Evolutionary conservation across 179 eudicot species (phyloP).

Genomic region (Patellifolia procumbens): DNA sequence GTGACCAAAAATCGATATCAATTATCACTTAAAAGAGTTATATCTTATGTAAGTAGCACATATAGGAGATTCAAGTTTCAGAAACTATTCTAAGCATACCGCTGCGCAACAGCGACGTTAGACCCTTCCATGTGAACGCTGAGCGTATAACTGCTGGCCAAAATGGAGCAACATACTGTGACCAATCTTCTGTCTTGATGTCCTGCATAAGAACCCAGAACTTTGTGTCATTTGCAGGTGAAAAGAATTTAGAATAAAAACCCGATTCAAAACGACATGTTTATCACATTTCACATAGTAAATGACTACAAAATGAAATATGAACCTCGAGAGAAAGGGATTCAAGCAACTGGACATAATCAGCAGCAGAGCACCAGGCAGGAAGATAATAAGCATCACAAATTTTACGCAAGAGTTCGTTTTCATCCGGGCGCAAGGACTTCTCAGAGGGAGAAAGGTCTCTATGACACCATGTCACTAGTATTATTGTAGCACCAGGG

Average conservation of each 20-base stretch:
- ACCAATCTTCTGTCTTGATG: slow-evolving; percentile 87
- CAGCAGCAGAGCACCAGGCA: slow-evolving; percentile 89
- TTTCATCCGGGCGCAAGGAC: slow-evolving; percentile 67
- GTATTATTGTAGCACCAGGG: slow-evolving; percentile 81
- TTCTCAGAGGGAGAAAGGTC: slow-evolving; percentile 75
- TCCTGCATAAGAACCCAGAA: slow-evolving; percentile 49
- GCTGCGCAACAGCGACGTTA: slow-evolving; percentile 68
- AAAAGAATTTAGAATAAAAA: background rate
- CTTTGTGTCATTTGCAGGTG: background rate
- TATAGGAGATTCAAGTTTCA: background rate
- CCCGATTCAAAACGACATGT: no score
- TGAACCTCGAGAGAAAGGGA: slow-evolving; percentile 75
- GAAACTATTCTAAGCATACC: slow-evolving; percentile 41
- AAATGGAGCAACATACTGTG: slow-evolving; percentile 87
- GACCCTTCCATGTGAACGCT: slow-evolving; percentile 89
- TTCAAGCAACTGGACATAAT: slow-evolving; percentile 70
- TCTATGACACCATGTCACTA: slow-evolving; percentile 99
- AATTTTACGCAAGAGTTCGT: slow-evolving; percentile 60
- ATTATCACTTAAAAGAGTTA: background rate
- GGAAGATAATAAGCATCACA: slow-evolving; percentile 91
- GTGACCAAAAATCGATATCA: no score
- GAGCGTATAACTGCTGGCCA: slow-evolving; percentile 97
- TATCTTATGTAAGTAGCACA: background rate
- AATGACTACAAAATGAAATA: background rate
- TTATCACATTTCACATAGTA: no score